These are phyloP conservation scores for Mesotaenium endlicherianum DNA, from an alignment of 139 green algal species.

Conservation along the genomic window DNA sequence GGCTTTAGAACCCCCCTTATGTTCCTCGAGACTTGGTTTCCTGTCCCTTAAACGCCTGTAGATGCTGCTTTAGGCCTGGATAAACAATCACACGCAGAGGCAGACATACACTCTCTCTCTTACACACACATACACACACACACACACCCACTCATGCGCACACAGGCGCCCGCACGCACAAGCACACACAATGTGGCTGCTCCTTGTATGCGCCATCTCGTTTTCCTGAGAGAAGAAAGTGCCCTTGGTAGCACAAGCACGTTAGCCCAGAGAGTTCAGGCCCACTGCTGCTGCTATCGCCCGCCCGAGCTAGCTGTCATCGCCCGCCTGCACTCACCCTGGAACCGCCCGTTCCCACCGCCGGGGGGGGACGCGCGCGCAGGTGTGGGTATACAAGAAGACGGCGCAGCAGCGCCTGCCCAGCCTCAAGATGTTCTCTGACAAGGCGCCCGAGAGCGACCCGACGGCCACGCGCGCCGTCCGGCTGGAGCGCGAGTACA, in stretches of 20 bases:
- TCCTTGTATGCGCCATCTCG: neutral
- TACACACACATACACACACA: too few species aligned
- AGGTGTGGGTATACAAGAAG: constrained; percentile 49
- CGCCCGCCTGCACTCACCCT: neutral
- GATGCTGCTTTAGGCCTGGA: too few species aligned
- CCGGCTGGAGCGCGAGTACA: constrained; percentile 17
- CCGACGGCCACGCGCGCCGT: constrained; percentile 1
- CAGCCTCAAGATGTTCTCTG: constrained; percentile 25
- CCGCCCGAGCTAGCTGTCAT: neutral
- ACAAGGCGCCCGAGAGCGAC: constrained; percentile 19
- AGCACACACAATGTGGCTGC: neutral
- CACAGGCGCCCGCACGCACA: too few species aligned
- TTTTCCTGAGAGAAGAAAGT: neutral
- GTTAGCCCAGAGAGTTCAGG: neutral
- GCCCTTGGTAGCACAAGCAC: neutral
- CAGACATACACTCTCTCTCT: too few species aligned
- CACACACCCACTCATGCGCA: too few species aligned
- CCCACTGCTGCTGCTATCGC: neutral
- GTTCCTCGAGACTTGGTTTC: too few species aligned
- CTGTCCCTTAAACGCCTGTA: too few species aligned
- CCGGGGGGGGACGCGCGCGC: neutral
- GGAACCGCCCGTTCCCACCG: neutral
- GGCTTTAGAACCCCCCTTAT: too few species aligned
- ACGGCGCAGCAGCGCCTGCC: constrained; percentile 1
- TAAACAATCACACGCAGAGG: too few species aligned